Percentiles rank a stretch among this genome's conserved stretches.
Conservation (phyloP, 1,139 yeast species). For the Pichia sp. region DNA sequence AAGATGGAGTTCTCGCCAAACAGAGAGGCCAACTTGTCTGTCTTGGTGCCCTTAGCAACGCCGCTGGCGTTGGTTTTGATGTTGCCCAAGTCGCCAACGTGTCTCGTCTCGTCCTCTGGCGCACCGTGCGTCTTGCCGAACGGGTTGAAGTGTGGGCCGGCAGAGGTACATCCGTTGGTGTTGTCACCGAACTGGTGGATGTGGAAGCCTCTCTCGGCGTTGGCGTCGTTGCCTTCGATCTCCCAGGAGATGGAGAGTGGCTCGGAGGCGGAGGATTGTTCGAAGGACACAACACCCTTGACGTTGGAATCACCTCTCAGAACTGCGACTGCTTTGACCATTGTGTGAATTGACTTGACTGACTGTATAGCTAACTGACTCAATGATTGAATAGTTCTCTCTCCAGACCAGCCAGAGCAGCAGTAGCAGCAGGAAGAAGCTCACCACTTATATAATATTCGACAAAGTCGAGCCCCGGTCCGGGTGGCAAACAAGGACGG, state of each 20-base stretch:
- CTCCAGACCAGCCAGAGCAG: too few species aligned
- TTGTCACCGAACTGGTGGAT: conserved; percentile 97
- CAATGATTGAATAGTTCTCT: too few species aligned
- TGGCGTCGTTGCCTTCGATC: conserved; percentile 79
- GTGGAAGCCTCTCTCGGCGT: conserved; percentile 95
- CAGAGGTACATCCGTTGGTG: conserved; percentile 98
- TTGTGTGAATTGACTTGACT: background rate
- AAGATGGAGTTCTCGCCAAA: conserved; percentile 80
- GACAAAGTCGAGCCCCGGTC: background rate
- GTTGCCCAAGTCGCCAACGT: conserved; percentile 97
- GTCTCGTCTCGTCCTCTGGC: conserved; percentile 85
- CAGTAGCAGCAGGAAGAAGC: background rate
- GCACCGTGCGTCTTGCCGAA: conserved; percentile 89
- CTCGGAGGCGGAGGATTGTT: conserved; percentile 70
- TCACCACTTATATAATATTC: background rate
- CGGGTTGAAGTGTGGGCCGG: conserved; percentile 99
- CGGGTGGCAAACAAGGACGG: too few species aligned
- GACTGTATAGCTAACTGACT: too few species aligned
- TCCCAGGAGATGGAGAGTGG: conserved; percentile 88
- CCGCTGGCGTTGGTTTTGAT: conserved; percentile 81
- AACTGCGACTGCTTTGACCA: conserved; percentile 66
- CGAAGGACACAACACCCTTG: conserved; percentile 78
- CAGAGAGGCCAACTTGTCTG: conserved; percentile 72
- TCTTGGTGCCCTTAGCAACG: conserved; percentile 82
- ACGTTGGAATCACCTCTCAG: conserved; percentile 92